These are phyloP conservation scores for Papiliotrema nemorosa DNA, from an alignment of 1,284 basidiomycete genomes.

Conservation along the genomic window DNA sequence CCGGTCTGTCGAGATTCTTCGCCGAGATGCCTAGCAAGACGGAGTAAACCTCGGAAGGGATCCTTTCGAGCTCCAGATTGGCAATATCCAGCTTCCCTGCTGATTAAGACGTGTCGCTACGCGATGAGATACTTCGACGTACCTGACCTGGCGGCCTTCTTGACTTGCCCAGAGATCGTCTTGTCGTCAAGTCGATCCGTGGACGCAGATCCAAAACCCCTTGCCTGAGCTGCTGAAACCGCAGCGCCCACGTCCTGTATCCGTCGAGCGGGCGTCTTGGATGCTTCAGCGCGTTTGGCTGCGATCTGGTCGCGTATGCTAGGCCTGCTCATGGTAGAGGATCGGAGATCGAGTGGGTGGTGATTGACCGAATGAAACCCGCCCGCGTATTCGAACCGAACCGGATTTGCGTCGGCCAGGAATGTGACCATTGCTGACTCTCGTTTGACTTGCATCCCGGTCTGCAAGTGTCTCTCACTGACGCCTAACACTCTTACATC, in stretches of 20 bases:
- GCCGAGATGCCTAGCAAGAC: slow-evolving; percentile 34
- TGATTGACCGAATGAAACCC: too few relatives aligned
- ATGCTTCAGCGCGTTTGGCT: slow-evolving; percentile 3
- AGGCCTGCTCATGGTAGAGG: not conserved
- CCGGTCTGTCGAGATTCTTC: slow-evolving; percentile 29
- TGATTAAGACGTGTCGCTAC: not conserved
- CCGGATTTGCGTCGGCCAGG: too few relatives aligned
- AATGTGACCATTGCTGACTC: too few relatives aligned
- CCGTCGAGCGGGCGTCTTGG: not conserved
- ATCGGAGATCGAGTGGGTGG: too few relatives aligned
- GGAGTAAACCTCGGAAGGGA: slow-evolving; percentile 43
- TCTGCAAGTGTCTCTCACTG: too few relatives aligned
- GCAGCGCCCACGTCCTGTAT: not conserved
- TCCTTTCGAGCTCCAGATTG: slow-evolving; percentile 24
- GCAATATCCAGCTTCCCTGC: slow-evolving; percentile 44
- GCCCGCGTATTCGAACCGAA: too few relatives aligned
- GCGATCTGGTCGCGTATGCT: slow-evolving; percentile 2
- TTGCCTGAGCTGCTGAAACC: not conserved
- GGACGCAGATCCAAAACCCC: not conserved
- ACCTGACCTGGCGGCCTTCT: slow-evolving; percentile 35
- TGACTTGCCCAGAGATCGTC: slow-evolving; percentile 31
- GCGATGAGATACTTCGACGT: slow-evolving; percentile 6
- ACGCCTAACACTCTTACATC: too few relatives aligned
- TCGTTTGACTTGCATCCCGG: too few relatives aligned
- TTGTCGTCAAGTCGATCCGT: slow-evolving; percentile 29